Evolutionary conservation across 2,329 filamentous ascomycete genomes (phyloP), one percentile per base, ranked within the genome.

Genomic region (Aspergillus floridensis): DNA sequence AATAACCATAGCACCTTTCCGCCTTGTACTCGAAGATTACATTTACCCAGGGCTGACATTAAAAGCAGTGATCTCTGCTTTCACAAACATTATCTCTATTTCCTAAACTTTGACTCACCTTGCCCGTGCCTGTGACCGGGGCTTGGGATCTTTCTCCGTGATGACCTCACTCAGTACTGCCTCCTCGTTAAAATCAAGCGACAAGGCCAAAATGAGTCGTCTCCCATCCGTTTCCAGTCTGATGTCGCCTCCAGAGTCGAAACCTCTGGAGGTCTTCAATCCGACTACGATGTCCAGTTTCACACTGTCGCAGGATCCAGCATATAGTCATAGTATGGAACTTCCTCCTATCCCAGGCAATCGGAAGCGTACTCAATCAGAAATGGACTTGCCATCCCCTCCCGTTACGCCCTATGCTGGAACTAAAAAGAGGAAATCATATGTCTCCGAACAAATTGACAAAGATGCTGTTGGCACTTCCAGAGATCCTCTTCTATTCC

Each of bases 211-310:
- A 55, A 80, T 79, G 77, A 75, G 74, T 70, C 74, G 71, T 60
- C 67, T 79, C 64, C 76, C 76, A 31, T 72, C 75, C 53, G 73
- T 79, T 47, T 75, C 77, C 53, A 79, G 72, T 68, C 72, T 80
- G 53, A 78, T 80, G 75, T 80, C 77, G 63, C 77, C 77, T 46
- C 77, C 77, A 59, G 77, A 79, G 68, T 62, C 72, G n/a, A 85
- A 78, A 51, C 81, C 82, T 21, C 76, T 83, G 3, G 83, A 83
- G 57, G 82, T 71, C 52, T 79, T 79, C 66, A 67, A 72, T 58
- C 64, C 69, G 38, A 54, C 26, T 48, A 57, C 67, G 19, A 66
- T 68, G 51, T 69, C 70, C 35, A 68, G 72, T 24, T 70, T 68
- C 59, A 61, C 64, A 57, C 69, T 68, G 60, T 67, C 69, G 44